A percentile compares a stretch with the other conserved stretches of the same genome.
Evolutionary conservation across 2,329 filamentous ascomycete species (phyloP).

Genomic region (Mariannaea sp.): DNA sequence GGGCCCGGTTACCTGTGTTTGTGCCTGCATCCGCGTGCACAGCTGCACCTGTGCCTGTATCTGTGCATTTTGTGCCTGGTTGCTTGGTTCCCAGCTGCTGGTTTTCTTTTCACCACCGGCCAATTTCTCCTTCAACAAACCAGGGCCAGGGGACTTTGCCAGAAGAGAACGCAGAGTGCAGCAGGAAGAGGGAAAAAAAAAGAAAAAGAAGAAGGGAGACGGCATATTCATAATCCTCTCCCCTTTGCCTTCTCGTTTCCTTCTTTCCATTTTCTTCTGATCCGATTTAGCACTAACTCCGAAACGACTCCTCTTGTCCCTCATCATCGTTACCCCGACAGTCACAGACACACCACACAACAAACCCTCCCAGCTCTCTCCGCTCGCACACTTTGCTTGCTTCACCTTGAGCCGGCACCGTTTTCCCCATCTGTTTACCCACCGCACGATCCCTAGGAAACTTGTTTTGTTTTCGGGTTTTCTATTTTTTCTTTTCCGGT

Average conservation of each 20-base stretch:
- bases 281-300: slow-evolving; percentile 9
- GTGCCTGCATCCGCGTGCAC: not conserved
- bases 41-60: slow-evolving; percentile 1
- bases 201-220: slow-evolving; percentile 20
- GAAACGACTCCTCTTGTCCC: slow-evolving; percentile 9
- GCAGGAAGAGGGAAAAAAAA: slow-evolving; percentile 18
- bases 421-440: slow-evolving; percentile 25
- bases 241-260: slow-evolving; percentile 15
- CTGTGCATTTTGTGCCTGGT: slow-evolving; percentile 1
- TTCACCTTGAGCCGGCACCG: slow-evolving; percentile 33
- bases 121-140: slow-evolving; percentile 21
- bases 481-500: slow-evolving; percentile 1
- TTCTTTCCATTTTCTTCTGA: slow-evolving; percentile 11
- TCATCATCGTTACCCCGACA: not conserved
- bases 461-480: no score
- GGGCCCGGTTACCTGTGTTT: not conserved
- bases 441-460: slow-evolving; percentile 23
- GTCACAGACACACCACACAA: slow-evolving; percentile 5
- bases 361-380: not conserved
- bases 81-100: slow-evolving; percentile 16
- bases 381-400: slow-evolving; percentile 21
- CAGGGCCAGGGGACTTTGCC: slow-evolving; percentile 25
- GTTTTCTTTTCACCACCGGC: slow-evolving; percentile 16
- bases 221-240: slow-evolving; percentile 19
- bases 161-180: slow-evolving; percentile 20